Evolutionary conservation across 1,284 basidiomycete genomes (phyloP), one percentile per base, ranked within the genome.

Genomic region (Pascua sp.): DNA sequence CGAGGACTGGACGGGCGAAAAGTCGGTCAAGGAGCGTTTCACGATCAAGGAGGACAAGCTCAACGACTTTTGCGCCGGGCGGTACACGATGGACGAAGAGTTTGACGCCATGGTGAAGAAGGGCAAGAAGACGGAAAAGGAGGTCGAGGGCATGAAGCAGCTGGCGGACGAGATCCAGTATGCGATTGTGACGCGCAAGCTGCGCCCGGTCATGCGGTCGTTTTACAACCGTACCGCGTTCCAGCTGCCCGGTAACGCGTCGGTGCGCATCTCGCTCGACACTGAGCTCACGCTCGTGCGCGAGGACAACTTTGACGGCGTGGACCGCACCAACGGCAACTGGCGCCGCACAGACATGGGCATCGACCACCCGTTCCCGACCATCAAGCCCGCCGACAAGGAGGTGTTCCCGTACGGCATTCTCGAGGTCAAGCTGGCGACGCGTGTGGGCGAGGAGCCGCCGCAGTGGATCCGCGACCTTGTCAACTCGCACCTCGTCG

Each of bases 151-250:
- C 37, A 97, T 98, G 92, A 90, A 93, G 64, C 93, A 96, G 78
- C 84, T 98, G 39, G 95, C 96, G 18, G 90, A 86, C 67, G 95
- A 98, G 78, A 90, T 98, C 11, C 95, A 98, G 75, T 97, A 98
- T 76, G 84, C 88, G 3, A 81, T 97, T 39, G 76, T 93, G 57
- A 89, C 88, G n/a, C 86, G 90, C 74, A 86, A 88, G 65, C 81
- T 98, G 32, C 77, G 81, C 55, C 93, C 92, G 87, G 95, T 97
- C 44, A 88, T 97, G 88, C 85, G 95, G 39, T 92, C 93, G n/a
- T 98, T 98, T 80, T 98, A 98, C 81, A 97, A 98, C 75, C 89
- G 95, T 51, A 98, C 96, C 9, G 95, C 95, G 0, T 98, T 98
- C 83, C 95, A 98, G 78, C 85, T 98, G 24, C 96, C 96, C 10